Conservation (phyloP, 768 basidiomycete genomes). For the Cyclocybe cylindracea region DNA sequence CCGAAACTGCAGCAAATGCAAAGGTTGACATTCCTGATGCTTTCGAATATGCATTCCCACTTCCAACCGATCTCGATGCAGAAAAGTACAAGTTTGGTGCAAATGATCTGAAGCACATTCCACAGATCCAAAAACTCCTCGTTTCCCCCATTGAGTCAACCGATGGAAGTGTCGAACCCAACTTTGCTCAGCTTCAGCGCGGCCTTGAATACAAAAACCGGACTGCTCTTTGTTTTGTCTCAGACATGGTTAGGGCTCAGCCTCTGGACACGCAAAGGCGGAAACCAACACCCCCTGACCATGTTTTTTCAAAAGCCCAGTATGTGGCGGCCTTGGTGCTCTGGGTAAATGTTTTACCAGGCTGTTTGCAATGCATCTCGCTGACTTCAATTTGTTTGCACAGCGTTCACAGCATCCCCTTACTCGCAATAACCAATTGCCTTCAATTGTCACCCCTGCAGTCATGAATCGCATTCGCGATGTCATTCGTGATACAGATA, state of each 20-base stretch:
- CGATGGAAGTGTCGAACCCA: not conserved
- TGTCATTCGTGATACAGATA: slow-evolving; percentile 18
- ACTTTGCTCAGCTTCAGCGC: not conserved
- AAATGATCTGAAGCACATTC: not conserved
- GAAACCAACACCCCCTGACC: too few species aligned
- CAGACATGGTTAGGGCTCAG: not conserved
- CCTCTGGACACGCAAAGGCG: too few species aligned
- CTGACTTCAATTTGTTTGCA: slow-evolving; percentile 17
- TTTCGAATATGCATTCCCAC: not conserved
- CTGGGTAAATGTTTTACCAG: not conserved
- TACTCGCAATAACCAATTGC: too few species aligned
- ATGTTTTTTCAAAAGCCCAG: too few species aligned
- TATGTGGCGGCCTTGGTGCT: not conserved
- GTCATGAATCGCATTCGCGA: slow-evolving; percentile 11
- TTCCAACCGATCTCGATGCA: not conserved
- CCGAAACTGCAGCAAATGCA: not conserved
- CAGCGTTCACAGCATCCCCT: too few species aligned
- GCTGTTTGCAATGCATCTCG: not conserved
- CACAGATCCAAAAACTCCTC: not conserved
- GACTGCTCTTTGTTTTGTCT: not conserved
- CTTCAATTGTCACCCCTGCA: too few species aligned
- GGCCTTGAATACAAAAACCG: not conserved
- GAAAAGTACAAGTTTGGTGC: not conserved
- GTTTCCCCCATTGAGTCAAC: not conserved
- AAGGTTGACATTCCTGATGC: not conserved